Conservation (phyloP, 306 rosid species). For the Prinsepia uniflora region DNA sequence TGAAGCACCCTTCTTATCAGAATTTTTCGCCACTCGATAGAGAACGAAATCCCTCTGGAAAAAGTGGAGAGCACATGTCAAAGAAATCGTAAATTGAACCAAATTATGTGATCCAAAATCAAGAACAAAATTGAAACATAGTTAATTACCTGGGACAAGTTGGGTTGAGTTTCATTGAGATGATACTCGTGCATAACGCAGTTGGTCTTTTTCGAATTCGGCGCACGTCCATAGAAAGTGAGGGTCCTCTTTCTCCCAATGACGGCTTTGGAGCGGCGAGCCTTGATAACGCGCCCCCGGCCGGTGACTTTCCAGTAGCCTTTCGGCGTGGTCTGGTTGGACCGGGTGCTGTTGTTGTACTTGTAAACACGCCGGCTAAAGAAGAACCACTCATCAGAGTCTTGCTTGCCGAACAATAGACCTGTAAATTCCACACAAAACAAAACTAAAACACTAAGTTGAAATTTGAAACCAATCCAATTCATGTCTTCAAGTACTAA, state of each 20-base stretch:
- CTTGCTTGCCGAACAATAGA: conserved; percentile 15
- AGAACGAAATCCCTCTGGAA: conserved; percentile 48
- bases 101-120: not conserved
- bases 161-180: not conserved
- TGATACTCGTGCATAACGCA: conserved; percentile 68
- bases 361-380: conserved; percentile 35
- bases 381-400: conserved; percentile 47
- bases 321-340: conserved; percentile 32
- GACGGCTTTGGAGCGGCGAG: conserved; percentile 13
- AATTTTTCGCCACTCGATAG: conserved; percentile 38
- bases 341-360: conserved; percentile 29
- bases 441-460: not conserved
- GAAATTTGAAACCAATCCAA: not conserved
- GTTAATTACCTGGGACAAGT: not conserved
- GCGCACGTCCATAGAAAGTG: conserved; percentile 45
- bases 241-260: conserved; percentile 58
- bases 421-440: conserved; percentile 13
- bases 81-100: no score
- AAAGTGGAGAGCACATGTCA: conserved; percentile 16
- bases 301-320: conserved; percentile 69
- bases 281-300: conserved; percentile 30
- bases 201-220: conserved; percentile 20
- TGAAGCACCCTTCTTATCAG: conserved; percentile 19
- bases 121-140: not conserved
- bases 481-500: not conserved